A percentile compares a stretch with the other conserved stretches of the same genome.
phyloP scores from a whole-genome alignment of 78 protist genomes.

The Anaeramoeba ignava region DNA sequence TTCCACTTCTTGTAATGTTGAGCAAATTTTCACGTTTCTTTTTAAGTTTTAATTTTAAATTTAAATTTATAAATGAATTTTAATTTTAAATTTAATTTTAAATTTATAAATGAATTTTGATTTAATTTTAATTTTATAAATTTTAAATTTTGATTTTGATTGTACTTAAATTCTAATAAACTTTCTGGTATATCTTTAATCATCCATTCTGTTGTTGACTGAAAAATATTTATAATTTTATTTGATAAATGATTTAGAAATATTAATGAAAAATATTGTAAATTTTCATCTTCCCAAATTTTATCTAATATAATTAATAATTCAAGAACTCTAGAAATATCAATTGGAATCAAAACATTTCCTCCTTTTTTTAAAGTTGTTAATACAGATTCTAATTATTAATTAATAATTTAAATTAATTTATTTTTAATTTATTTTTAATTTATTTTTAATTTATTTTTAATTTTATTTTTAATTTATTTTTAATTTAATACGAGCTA shows the following conservation, averaged over 20 bases:
- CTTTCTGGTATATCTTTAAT: neutral
- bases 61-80: neutral
- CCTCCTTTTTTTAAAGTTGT: conserved; percentile 50
- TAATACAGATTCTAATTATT: conserved; percentile 11
- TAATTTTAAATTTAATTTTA: too few relatives aligned
- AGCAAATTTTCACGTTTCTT: neutral
- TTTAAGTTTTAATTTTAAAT: neutral
- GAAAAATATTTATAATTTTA: conserved; percentile 42
- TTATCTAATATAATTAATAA: conserved; percentile 33
- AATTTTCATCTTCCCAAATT: conserved; percentile 31
- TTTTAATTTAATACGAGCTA: neutral
- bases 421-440: neutral
- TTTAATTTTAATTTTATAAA: neutral
- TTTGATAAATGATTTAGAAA: conserved; percentile 26
- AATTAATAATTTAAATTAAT: neutral
- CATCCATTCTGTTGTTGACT: conserved; percentile 65
- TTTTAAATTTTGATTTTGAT: neutral
- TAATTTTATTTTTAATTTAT: too few relatives aligned
- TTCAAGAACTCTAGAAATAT: conserved; percentile 59
- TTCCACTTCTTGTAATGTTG: neutral
- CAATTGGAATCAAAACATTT: conserved; percentile 56
- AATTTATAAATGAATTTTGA: too few relatives aligned
- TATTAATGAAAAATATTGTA: conserved; percentile 24
- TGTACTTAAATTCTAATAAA: conserved; percentile 8
- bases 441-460: neutral